Conservation (phyloP, 768 basidiomycete genomes). For the Rhodotorula diobovata region DNA sequence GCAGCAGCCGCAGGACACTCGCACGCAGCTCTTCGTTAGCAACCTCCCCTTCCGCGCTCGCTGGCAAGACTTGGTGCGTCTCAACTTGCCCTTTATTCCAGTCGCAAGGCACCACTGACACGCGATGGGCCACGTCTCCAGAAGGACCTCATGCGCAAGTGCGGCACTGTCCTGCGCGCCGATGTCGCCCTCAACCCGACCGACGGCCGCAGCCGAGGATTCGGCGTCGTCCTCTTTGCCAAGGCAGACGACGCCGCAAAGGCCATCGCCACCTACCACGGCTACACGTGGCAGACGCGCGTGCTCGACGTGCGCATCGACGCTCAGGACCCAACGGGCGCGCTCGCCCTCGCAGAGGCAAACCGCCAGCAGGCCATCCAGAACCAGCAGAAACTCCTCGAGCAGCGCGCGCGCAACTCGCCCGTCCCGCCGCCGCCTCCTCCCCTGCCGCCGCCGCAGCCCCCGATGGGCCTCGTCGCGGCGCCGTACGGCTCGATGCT, state of each 20-base stretch:
- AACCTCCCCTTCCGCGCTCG: constrained; percentile 95
- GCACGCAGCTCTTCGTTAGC: constrained; percentile 92
- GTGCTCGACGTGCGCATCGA: constrained; percentile 46
- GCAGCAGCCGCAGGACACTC: constrained; percentile 58
- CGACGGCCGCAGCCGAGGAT: constrained; percentile 71
- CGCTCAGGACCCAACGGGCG: constrained; percentile 43
- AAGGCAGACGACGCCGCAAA: constrained; percentile 90
- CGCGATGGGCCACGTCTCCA: background rate
- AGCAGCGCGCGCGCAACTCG: background rate
- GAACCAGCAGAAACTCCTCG: constrained; percentile 7
- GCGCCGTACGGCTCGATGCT: constrained; percentile 1
- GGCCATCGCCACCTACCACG: constrained; percentile 94
- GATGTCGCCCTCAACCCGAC: constrained; percentile 45
- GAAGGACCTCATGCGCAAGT: constrained; percentile 87
- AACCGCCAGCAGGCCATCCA: constrained; percentile 38
- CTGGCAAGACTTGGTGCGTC: constrained; percentile 79
- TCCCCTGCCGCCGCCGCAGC: too few relatives aligned
- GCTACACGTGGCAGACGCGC: constrained; percentile 63
- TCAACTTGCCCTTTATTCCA: background rate
- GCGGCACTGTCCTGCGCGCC: constrained; percentile 77
- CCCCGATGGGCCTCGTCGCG: background rate
- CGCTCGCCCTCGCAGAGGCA: constrained; percentile 41
- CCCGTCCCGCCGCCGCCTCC: constrained; percentile 1
- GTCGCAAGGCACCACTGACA: background rate
- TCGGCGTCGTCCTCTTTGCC: constrained; percentile 90